Percentiles rank a stretch among this genome's conserved stretches.
Evolutionary conservation across 2,329 filamentous ascomycete species (phyloP).

Genomic region (Venturia nashicola): DNA sequence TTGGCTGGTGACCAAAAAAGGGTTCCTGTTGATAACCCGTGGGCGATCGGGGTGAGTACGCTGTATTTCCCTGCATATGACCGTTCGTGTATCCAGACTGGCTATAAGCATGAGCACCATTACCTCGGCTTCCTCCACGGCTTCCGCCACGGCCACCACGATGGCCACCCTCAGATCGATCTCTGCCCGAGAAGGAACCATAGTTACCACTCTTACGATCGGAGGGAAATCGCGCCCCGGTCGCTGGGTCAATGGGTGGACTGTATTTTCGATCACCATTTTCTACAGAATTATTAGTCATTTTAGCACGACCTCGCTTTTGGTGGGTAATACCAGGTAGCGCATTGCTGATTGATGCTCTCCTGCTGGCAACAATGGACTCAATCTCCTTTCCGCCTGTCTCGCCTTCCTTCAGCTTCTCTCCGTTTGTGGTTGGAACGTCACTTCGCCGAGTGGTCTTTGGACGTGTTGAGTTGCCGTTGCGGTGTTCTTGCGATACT

Average conservation of each 20-base stretch:
- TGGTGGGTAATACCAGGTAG: neutral
- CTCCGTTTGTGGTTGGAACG: constrained; percentile 1
- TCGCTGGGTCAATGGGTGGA: neutral
- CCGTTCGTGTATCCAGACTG: constrained; percentile 10
- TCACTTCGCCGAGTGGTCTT: neutral
- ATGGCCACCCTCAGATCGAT: constrained; percentile 24
- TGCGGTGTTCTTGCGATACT: neutral
- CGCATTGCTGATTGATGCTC: neutral
- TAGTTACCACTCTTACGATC: constrained; percentile 13
- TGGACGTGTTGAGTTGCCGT: neutral
- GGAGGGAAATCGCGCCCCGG: neutral
- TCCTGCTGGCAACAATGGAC: neutral
- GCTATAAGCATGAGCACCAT: constrained; percentile 20
- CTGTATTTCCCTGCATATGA: neutral
- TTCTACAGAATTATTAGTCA: neutral
- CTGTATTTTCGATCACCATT: constrained; percentile 2
- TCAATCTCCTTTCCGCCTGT: neutral
- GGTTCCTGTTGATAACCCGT: neutral
- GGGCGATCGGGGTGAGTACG: constrained; percentile 4
- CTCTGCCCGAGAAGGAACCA: constrained; percentile 25
- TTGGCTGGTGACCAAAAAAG: neutral
- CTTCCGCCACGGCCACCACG: constrained; percentile 32
- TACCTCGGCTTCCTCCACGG: constrained; percentile 31
- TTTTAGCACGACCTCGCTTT: neutral
- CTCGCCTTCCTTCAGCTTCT: neutral